Evolutionary conservation across 2,329 filamentous ascomycete species (phyloP).

Genomic region (Trichoderma koningii): DNA sequence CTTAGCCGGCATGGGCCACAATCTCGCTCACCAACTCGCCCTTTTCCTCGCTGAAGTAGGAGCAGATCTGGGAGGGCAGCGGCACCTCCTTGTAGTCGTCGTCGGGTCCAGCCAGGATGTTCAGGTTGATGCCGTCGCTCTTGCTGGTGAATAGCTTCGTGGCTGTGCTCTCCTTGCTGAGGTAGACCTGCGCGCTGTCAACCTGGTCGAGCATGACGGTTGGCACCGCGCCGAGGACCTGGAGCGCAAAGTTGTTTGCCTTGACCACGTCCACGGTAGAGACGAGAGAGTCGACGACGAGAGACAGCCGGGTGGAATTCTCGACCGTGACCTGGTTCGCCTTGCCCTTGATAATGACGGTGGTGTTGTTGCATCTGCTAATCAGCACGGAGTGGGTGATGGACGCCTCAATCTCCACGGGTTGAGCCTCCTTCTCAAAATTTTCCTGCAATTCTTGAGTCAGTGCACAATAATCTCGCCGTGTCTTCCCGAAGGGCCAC

Average conservation of each 20-base stretch:
- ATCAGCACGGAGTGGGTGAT: slow-evolving; percentile 90
- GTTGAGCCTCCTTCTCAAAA: slow-evolving; percentile 72
- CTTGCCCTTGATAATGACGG: slow-evolving; percentile 87
- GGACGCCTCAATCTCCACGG: slow-evolving; percentile 78
- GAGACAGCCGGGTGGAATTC: slow-evolving; percentile 79
- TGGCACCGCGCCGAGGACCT: slow-evolving; percentile 82
- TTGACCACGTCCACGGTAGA: slow-evolving; percentile 95
- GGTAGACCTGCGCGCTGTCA: slow-evolving; percentile 84
- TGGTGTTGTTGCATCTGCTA: slow-evolving; percentile 86
- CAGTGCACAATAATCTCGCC: slow-evolving; percentile 6
- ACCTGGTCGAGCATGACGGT: slow-evolving; percentile 92
- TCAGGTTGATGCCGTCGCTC: slow-evolving; percentile 82
- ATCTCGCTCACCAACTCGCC: slow-evolving; percentile 87
- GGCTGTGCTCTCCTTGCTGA: slow-evolving; percentile 73
- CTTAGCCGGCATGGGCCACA: slow-evolving; percentile 83
- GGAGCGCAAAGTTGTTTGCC: slow-evolving; percentile 89
- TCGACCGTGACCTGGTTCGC: slow-evolving; percentile 96
- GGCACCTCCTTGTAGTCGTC: slow-evolving; percentile 87
- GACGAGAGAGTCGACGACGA: slow-evolving; percentile 86
- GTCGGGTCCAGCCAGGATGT: slow-evolving; percentile 69
- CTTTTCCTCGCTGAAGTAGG: slow-evolving; percentile 68
- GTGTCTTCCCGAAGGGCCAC: slow-evolving; percentile 34
- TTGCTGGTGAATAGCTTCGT: slow-evolving; percentile 91
- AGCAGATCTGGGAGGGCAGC: slow-evolving; percentile 85
- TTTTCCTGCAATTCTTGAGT: slow-evolving; percentile 65